Evolutionary conservation across 352 stramenopile species (phyloP), one percentile per base, ranked within the genome.

Genomic region (Halophytophthora batemanensis): DNA sequence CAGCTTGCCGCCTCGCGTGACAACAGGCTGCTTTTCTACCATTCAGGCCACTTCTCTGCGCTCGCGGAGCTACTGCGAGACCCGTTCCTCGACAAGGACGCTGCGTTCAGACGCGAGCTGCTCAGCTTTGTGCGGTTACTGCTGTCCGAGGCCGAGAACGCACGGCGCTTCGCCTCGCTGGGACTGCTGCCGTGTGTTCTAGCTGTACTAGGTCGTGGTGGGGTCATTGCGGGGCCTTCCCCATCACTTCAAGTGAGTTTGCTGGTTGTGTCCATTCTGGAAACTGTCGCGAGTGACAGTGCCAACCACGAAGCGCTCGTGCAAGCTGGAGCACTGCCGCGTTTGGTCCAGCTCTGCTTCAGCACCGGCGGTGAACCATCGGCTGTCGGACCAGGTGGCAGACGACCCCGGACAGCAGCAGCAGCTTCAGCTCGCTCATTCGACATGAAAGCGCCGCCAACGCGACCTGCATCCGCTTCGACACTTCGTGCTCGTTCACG

Each of bases 71-170:
- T 90, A 33, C 64, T 90, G 0, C 71, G 76, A 36, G 74, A 88
- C 19, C 80, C 77, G 18, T 89, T 83, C 57, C 69, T 91, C 18
- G 76, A 87, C 36, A 80, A 71, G 15, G 77, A 91, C 54, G 40
- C 60, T 0, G 40, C 50, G 8, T 88, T 89, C 56, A 66, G 81
- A 1, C 64, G 68, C 11, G 77, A 86, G 38, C 48, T 89, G 43
- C 62, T 91, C n/a, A 66, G 76, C 23, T 85, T 82, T 42, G 66
- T 89, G 23, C 65, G 81, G 21, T 64, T 82, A 28, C 50, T 91
- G 21, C 71, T 86, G 2, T 53, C 60, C 1, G 78, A 87, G 51
- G 59, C 69, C 29, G 75, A 87, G 46, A 86, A 84, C 41, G 72
- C 68, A 3, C 63, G 60, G 13, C 59, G 63, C 7, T 85, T 89